Conservation (phyloP, 2,329 filamentous ascomycete species). For the Sphaerulina musiva region DNA sequence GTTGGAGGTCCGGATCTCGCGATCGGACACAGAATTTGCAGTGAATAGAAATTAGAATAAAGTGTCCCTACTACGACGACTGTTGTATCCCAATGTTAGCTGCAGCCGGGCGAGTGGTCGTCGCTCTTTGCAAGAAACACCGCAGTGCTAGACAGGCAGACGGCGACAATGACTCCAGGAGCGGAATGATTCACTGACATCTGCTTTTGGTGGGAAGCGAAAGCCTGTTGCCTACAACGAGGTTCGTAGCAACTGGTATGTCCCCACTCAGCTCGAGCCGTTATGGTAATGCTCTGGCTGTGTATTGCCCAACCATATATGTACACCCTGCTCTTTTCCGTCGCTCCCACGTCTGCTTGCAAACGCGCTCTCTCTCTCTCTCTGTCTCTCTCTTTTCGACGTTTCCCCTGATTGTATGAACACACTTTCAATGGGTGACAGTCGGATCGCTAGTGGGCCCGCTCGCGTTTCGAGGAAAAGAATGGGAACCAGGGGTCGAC, state of each 20-base stretch:
- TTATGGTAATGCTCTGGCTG: constrained; percentile 3
- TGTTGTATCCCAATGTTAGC: constrained; percentile 9
- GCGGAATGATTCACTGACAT: constrained; percentile 12
- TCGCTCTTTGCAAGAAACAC: neutral
- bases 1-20: constrained; percentile 20
- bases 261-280: constrained; percentile 11
- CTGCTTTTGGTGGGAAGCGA: constrained; percentile 1
- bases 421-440: constrained; percentile 6
- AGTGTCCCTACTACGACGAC: constrained; percentile 10
- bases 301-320: constrained; percentile 14
- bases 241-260: constrained; percentile 11
- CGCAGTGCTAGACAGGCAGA: neutral
- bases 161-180: neutral
- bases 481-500: constrained; percentile 13
- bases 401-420: neutral
- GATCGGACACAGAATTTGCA: constrained; percentile 18
- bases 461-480: constrained; percentile 9
- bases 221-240: constrained; percentile 7
- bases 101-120: neutral
- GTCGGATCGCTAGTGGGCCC: constrained; percentile 5
- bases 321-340: constrained; percentile 21
- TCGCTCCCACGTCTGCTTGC: neutral
- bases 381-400: neutral
- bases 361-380: neutral
- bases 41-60: constrained; percentile 13